Evolutionary conservation across 202 grass and related monocot genomes (phyloP).

Genomic region (Setaria italica): DNA sequence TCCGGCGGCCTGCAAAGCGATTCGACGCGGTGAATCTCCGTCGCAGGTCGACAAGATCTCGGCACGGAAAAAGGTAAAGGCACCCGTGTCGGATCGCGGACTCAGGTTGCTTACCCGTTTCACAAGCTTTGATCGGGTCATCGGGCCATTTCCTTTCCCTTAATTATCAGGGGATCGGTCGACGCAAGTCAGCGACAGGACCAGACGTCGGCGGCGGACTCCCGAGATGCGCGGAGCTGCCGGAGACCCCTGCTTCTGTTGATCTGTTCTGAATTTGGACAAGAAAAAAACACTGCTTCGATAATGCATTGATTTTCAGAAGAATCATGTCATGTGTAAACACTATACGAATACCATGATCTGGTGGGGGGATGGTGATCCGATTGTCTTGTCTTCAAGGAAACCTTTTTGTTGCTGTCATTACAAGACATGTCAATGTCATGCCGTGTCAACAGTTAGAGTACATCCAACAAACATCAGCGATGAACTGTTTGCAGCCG

Average conservation of each 20-base stretch:
- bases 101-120: background rate
- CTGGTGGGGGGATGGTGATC: background rate
- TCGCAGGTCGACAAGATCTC: constrained; percentile 17
- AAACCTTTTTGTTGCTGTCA: background rate
- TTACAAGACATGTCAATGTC: background rate
- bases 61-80: constrained; percentile 9
- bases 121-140: background rate
- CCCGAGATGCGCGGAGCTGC: background rate
- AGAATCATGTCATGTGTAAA: background rate
- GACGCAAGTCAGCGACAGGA: background rate
- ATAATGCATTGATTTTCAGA: background rate
- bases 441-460: background rate
- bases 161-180: background rate
- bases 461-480: background rate
- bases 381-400: background rate
- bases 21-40: background rate
- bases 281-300: background rate
- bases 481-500: no score
- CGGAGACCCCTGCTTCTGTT: background rate
- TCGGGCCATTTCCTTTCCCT: constrained; percentile 14
- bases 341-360: background rate
- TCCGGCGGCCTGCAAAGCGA: background rate
- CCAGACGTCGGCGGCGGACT: background rate
- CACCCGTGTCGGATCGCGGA: background rate
- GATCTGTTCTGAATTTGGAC: background rate